Base-by-base conservation (phyloP, 306 rosid genomes). In the Styphnolobium japonicum region DNA sequence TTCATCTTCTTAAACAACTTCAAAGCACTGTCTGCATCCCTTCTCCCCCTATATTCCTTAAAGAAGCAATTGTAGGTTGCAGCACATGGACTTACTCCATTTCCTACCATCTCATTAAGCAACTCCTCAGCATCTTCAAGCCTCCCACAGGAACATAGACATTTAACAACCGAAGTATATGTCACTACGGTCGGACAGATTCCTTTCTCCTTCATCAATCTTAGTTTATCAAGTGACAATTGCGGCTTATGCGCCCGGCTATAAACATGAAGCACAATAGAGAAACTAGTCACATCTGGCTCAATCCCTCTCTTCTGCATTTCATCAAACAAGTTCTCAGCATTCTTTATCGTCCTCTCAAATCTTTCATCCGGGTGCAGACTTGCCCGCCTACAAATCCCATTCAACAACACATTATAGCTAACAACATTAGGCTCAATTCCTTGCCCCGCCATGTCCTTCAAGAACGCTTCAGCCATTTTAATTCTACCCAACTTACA, bases 221-320 rank as follows among this genome's bases (percentile, higher is more conserved):
- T 79, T 62, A 94, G 21, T 56, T 91, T 94, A 81, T 94, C 98
- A 34, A 94, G 85, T 2, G 89, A 76, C 60, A 94, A 37, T 23
- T 91, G 88, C 0, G 98, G 95, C 78, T 91, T 94, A 76, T 92
- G 98, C 0, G 95, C 97, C 7, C 98, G 89, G 72, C 98, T 94
- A 80, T 86, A 94, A 22, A 92, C 98, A 82, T 94, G 98, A 82
- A 94, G 93, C 43, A 91, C 87, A 0, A 85, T 91, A 0, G 98
- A 94, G 56, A 88, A 94, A 23, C 97, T 92, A 15, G 98, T 91
- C 10, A 91, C 95, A 76, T 94, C 98, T 0, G 98, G 98, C 69
- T 92, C 95, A 57, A 94, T 88, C 61, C 93, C 94, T 56, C 90
- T 88, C 74, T 51, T 14, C 1, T 69, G 84, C 98, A 94, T 92